Conservation (phyloP, 2,329 filamentous ascomycete genomes). For the Sporothrix inflata region DNA sequence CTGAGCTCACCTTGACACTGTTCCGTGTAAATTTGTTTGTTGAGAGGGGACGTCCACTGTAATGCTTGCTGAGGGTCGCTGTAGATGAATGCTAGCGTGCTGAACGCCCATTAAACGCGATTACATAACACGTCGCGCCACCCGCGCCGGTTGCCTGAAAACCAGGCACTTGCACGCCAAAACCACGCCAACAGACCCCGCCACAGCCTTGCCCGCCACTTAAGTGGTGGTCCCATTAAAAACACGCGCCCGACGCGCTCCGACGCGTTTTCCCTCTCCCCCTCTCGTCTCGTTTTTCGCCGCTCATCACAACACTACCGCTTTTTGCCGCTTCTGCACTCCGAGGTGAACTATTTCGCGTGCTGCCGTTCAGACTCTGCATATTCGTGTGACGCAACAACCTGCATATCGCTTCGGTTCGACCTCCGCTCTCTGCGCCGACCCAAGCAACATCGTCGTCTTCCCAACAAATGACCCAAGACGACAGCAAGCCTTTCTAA, state of each 20-base stretch:
- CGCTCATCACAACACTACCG: slow-evolving; percentile 11
- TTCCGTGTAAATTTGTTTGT: neutral
- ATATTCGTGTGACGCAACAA: neutral
- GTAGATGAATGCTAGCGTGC: neutral
- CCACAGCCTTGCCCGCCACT: slow-evolving; percentile 27
- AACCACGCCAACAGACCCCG: neutral
- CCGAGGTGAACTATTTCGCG: neutral
- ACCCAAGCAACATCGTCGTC: neutral
- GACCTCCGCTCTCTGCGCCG: neutral
- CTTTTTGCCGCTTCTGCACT: neutral
- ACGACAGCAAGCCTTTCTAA: neutral
- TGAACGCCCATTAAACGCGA: neutral
- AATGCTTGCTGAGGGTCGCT: neutral
- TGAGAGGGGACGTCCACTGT: neutral
- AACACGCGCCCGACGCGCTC: slow-evolving; percentile 26
- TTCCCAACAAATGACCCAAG: neutral
- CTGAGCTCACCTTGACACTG: neutral
- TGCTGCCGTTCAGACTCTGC: neutral
- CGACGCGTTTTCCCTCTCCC: slow-evolving; percentile 21
- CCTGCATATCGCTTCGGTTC: slow-evolving; percentile 8
- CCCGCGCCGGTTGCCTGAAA: neutral
- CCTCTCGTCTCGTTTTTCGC: slow-evolving; percentile 9
- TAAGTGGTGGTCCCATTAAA: slow-evolving; percentile 17
- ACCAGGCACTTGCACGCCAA: neutral
- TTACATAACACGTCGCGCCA: slow-evolving; percentile 17